A percentile compares a stretch with the other conserved stretches of the same genome.
These are phyloP conservation scores for Butyriboletus loyo DNA, from an alignment of 768 basidiomycete species.

Conservation along the genomic window DNA sequence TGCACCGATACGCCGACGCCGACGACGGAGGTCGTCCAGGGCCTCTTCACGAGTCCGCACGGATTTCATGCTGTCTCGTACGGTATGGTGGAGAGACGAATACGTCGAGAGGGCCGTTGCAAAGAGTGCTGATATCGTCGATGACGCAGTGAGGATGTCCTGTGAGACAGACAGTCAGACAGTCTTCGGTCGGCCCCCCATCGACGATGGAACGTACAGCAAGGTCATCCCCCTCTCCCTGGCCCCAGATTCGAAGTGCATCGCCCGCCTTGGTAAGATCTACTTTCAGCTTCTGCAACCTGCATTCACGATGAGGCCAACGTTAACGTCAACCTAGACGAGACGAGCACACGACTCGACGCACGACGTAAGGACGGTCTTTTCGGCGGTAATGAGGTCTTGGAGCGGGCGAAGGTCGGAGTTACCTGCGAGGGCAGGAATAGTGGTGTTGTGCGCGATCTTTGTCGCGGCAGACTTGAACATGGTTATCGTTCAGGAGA, in stretches of 20 bases:
- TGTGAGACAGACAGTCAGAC: constrained; percentile 26
- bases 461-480: constrained; percentile 76
- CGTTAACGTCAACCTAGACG: background rate
- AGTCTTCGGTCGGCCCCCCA: background rate
- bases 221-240: constrained; percentile 81
- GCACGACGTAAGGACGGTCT: constrained; percentile 72
- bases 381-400: constrained; percentile 88
- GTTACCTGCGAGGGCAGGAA: constrained; percentile 68
- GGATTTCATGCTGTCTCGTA: constrained; percentile 68
- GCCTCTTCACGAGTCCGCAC: constrained; percentile 83
- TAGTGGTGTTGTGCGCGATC: constrained; percentile 85
- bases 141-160: constrained; percentile 75
- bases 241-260: constrained; percentile 68
- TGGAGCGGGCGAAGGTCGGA: constrained; percentile 80
- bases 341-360: constrained; percentile 23
- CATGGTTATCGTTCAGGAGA: constrained; percentile 41
- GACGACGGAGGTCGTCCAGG: constrained; percentile 71
- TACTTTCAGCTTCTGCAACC: constrained; percentile 60
- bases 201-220: constrained; percentile 44
- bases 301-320: constrained; percentile 20
- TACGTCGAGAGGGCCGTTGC: constrained; percentile 65
- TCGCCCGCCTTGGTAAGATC: constrained; percentile 72
- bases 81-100: constrained; percentile 63
- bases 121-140: constrained; percentile 64
- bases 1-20: constrained; percentile 58